Conservation (phyloP, 2,329 filamentous ascomycete genomes). For the Teratosphaeria destructans region DNA sequence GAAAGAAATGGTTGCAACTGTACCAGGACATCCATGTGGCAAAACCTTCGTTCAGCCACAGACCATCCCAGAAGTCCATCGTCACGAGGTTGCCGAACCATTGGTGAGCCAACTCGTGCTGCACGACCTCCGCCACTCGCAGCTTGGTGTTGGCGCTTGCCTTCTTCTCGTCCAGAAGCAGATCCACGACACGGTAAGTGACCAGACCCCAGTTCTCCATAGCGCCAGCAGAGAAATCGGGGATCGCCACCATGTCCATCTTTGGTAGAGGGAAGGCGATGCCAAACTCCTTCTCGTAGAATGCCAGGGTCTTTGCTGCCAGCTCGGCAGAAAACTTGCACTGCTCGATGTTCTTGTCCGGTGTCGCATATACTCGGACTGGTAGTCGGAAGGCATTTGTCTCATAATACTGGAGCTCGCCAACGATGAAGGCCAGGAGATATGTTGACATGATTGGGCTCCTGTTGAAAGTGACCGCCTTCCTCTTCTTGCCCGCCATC, state of each 20-base stretch:
- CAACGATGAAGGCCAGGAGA: constrained; percentile 84
- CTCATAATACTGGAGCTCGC: constrained; percentile 88
- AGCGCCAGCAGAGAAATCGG: constrained; percentile 87
- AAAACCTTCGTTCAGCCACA: constrained; percentile 93
- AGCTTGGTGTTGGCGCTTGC: constrained; percentile 84
- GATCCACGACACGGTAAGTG: constrained; percentile 85
- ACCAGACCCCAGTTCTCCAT: constrained; percentile 99
- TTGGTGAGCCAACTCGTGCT: constrained; percentile 93
- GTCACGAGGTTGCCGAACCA: constrained; percentile 98
- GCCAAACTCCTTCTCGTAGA: constrained; percentile 92
- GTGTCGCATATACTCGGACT: constrained; percentile 86
- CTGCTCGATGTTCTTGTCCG: constrained; percentile 80
- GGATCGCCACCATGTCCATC: constrained; percentile 95
- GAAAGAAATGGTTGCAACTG: constrained; percentile 88
- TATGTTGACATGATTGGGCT: constrained; percentile 95
- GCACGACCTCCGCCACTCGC: constrained; percentile 86
- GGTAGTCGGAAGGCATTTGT: constrained; percentile 85
- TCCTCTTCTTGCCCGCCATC: constrained; percentile 55
- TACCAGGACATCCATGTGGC: constrained; percentile 92
- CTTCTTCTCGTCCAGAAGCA: constrained; percentile 84
- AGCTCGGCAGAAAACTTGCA: constrained; percentile 84
- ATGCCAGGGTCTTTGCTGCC: constrained; percentile 77
- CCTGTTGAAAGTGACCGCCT: constrained; percentile 84
- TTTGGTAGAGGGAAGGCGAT: constrained; percentile 80
- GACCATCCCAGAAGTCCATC: constrained; percentile 96